A percentile compares a stretch with the other conserved stretches of the same genome.
phyloP scores from a whole-genome alignment of 495 filamentous ascomycete genomes.

The Talaromyces proteolyticus region DNA sequence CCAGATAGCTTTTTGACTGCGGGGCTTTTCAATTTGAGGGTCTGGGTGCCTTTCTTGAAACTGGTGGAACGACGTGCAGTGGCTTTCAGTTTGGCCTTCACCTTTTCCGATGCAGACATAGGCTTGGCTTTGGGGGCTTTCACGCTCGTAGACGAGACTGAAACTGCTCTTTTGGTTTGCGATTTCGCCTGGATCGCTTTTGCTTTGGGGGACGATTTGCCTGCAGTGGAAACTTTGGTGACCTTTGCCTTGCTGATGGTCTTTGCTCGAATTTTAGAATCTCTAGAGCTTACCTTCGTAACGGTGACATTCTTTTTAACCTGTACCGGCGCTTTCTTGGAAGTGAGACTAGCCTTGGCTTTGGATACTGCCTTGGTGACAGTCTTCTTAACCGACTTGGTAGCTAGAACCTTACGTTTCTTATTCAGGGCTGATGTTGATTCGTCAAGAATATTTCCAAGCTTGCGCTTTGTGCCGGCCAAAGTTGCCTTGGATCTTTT shows the following conservation, averaged over 20 bases:
- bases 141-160: neutral
- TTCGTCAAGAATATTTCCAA: slow-evolving; percentile 14
- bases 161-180: slow-evolving; percentile 6
- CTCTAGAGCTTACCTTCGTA: slow-evolving; percentile 15
- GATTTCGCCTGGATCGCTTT: neutral
- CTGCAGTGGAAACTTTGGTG: slow-evolving; percentile 7
- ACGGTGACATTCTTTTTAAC: slow-evolving; percentile 7
- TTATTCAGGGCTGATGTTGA: slow-evolving; percentile 21
- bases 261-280: slow-evolving; percentile 11
- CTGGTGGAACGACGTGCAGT: slow-evolving; percentile 6
- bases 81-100: slow-evolving; percentile 11
- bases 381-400: slow-evolving; percentile 29
- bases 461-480: slow-evolving; percentile 25
- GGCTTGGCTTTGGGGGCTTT: neutral
- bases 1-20: neutral
- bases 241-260: slow-evolving; percentile 6
- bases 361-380: slow-evolving; percentile 30
- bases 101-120: slow-evolving; percentile 4
- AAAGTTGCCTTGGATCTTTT: slow-evolving; percentile 26
- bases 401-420: slow-evolving; percentile 26
- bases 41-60: slow-evolving; percentile 6
- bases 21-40: slow-evolving; percentile 4
- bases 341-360: slow-evolving; percentile 13
- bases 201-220: slow-evolving; percentile 1
- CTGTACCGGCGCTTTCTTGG: slow-evolving; percentile 4